Base-by-base conservation (phyloP, 768 basidiomycete genomes). In the Xerocomellus amylosporus region DNA sequence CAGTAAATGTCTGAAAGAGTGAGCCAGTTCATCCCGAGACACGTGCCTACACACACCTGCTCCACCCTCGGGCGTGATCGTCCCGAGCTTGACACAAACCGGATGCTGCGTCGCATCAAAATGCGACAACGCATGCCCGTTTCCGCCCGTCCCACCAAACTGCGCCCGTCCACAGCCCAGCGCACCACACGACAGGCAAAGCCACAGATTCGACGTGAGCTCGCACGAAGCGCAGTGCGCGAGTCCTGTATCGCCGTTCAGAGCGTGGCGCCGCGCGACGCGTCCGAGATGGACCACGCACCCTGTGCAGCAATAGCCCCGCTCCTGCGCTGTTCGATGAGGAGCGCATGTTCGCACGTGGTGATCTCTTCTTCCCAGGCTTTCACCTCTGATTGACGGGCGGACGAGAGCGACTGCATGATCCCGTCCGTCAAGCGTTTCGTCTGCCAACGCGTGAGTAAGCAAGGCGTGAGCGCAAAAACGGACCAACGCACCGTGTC, bases 321-420 rank as follows among this genome's bases (percentile, higher is more conserved):
- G n/a, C 56, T 57, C 4, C 56, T 41, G 0, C 64, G 66, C 58
- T 87, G 86, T 34, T 80, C 69, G 4, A 88, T 70, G 12, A 77
- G 76, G 12, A 81, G 69, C 8, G 85, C 79, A 59, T 99, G 97
- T 64, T 92, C 87, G 77, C 97, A 99, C 8, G 92, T 72, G 0
- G 76, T 64, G 39, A 97, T 87, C 60, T 98, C 96, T 70, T 98
- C 95, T 68, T 98, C 93, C 97, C 97, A 99, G 7, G 97, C 89
- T 72, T 97, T 88, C 45, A 99, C 88, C 64, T 98, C 94, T 0
- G 89, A 92, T 66, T 96, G 89, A 45, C 93, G 90, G 0, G 92
- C 88, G 2, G 93, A 95, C 0, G 93, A 93, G 62, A 92, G 75
- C 2, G 93, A 86, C 2, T 79, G 74, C 84, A 97, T 86, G 52